Conservation (phyloP, 768 basidiomycete genomes). For the Hirschioporus abietinus region DNA sequence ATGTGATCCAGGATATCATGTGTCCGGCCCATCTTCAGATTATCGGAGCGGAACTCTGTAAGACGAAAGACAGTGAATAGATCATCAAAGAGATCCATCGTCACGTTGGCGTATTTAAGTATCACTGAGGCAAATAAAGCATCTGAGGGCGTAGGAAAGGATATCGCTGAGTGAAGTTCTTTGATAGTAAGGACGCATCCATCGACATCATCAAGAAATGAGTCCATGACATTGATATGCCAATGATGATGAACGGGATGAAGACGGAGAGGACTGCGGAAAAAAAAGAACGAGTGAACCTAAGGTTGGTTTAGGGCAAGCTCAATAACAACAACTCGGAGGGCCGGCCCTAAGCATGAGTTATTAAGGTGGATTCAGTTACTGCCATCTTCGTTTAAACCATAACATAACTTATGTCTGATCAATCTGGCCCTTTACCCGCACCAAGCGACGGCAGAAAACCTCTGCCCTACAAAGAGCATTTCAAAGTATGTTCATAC, state of each 20-base stretch:
- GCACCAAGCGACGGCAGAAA: neutral
- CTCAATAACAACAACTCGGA: too few relatives aligned
- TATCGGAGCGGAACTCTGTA: neutral
- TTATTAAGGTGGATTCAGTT: too few relatives aligned
- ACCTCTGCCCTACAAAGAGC: constrained; percentile 1
- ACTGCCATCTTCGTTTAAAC: too few relatives aligned
- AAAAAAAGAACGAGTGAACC: too few relatives aligned
- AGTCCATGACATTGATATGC: neutral
- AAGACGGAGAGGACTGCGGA: too few relatives aligned
- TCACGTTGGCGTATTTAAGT: neutral
- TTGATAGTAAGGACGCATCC: neutral
- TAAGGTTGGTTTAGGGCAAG: too few relatives aligned
- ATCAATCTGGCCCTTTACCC: neutral
- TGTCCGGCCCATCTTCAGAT: neutral
- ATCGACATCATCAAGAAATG: neutral
- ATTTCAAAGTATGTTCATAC: constrained; percentile 1
- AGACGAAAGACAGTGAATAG: neutral
- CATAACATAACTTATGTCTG: too few relatives aligned
- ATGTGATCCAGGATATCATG: neutral
- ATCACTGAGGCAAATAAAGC: neutral
- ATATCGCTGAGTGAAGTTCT: neutral
- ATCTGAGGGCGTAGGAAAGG: neutral
- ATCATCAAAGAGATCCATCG: neutral
- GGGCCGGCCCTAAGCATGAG: too few relatives aligned
- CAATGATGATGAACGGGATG: too few relatives aligned